Evolutionary conservation across 345 rosid genomes (phyloP).

Genomic region (Brassica cretica): DNA sequence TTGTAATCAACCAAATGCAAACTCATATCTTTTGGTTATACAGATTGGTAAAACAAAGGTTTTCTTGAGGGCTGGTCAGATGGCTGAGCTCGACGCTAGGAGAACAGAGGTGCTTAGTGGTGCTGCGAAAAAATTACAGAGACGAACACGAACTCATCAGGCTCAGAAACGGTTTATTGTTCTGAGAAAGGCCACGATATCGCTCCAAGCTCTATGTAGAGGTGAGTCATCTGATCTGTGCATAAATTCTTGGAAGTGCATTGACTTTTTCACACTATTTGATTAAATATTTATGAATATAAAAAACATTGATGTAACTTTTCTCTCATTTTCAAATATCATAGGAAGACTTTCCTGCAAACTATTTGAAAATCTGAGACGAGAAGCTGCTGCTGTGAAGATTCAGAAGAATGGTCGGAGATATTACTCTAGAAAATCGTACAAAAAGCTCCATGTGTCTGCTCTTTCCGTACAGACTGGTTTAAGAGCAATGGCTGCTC

Average conservation of each 20-base stretch:
- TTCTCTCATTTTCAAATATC: slow-evolving; percentile 1
- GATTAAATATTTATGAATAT: no score
- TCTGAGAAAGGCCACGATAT: slow-evolving; percentile 57
- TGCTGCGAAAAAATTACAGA: slow-evolving; percentile 84
- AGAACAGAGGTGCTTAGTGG: slow-evolving; percentile 73
- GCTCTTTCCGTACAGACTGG: slow-evolving; percentile 64
- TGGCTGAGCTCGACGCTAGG: slow-evolving; percentile 94
- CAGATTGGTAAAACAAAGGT: slow-evolving; percentile 96
- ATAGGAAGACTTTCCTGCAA: slow-evolving; percentile 71
- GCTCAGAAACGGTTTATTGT: slow-evolving; percentile 73
- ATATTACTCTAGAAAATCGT: slow-evolving; percentile 52
- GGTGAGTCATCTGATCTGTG: slow-evolving; percentile 41
- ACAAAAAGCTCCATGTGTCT: slow-evolving; percentile 53
- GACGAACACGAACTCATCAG: slow-evolving; percentile 64
- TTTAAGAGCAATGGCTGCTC: slow-evolving; percentile 67
- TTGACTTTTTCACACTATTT: not conserved
- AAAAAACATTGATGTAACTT: not conserved
- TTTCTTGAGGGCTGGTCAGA: slow-evolving; percentile 95
- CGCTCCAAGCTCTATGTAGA: slow-evolving; percentile 65
- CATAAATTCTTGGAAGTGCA: not conserved
- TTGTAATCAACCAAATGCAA: not conserved
- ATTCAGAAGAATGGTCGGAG: slow-evolving; percentile 65
- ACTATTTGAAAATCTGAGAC: slow-evolving; percentile 44
- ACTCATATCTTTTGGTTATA: slow-evolving; percentile 19
- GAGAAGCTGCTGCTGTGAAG: slow-evolving; percentile 67